These are phyloP conservation scores for Cystobasidiaceae sp. DNA, from an alignment of 1,284 basidiomycete genomes.

Conservation along the genomic window DNA sequence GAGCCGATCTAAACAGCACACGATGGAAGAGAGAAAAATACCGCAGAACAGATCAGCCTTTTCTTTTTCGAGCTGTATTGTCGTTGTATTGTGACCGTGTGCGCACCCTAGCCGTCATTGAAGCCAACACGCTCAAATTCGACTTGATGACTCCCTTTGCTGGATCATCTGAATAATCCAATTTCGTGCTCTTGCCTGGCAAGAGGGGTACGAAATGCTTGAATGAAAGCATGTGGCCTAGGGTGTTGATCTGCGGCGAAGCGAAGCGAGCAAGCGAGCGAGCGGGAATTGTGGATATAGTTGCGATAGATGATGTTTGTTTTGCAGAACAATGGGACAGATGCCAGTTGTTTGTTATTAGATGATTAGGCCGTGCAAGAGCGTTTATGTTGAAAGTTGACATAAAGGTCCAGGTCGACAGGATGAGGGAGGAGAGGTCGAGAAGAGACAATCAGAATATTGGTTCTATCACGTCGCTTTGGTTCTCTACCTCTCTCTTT, in stretches of 20 bases:
- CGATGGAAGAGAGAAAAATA: neutral
- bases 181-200: conserved; percentile 44
- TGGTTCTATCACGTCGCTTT: too few relatives aligned
- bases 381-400: neutral
- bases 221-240: conserved; percentile 51
- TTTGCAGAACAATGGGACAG: neutral
- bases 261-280: neutral
- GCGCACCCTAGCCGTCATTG: conserved; percentile 52
- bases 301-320: neutral
- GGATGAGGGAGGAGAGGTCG: too few relatives aligned
- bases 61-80: neutral
- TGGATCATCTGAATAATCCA: conserved; percentile 42
- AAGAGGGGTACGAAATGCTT: conserved; percentile 54
- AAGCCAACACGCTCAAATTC: conserved; percentile 48
- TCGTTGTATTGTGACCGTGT: conserved; percentile 30
- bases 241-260: conserved; percentile 50
- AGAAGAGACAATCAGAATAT: too few relatives aligned
- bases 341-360: too few relatives aligned
- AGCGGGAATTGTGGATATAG: conserved; percentile 27
- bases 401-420: too few relatives aligned
- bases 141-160: conserved; percentile 46
- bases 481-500: too few relatives aligned
- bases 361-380: too few relatives aligned
- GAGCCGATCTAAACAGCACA: conserved; percentile 19
- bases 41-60: neutral